These are phyloP conservation scores for Flaveria brownii DNA, from an alignment of 129 eudicot genomes.

Conservation along the genomic window DNA sequence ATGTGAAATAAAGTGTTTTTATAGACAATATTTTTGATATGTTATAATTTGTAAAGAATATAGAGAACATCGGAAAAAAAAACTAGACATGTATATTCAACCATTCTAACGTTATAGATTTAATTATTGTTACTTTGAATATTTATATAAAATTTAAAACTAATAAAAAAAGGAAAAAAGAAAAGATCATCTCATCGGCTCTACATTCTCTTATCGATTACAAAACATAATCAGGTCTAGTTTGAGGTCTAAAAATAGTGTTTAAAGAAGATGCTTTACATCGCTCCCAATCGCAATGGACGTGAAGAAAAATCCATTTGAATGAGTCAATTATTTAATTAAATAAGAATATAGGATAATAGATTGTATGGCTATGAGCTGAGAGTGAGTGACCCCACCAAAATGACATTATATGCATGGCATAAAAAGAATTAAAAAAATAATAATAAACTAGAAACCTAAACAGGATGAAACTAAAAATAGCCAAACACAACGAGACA, in stretches of 20 bases:
- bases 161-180: background rate
- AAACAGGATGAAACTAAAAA: background rate
- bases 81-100: slow-evolving; percentile 1
- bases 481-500: background rate
- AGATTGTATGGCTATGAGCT: slow-evolving; percentile 18
- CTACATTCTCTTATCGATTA: background rate
- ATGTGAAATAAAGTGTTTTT: background rate
- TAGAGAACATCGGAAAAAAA: background rate
- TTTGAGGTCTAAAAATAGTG: too few species aligned
- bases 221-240: too few species aligned
- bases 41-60: too few species aligned
- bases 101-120: background rate
- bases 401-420: background rate
- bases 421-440: background rate
- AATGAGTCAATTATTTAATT: background rate
- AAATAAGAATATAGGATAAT: background rate
- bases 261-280: slow-evolving; percentile 4
- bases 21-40: background rate
- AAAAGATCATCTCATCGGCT: background rate
- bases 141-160: background rate
- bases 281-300: background rate
- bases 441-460: background rate
- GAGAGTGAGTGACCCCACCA: background rate
- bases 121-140: background rate
- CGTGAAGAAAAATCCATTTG: slow-evolving; percentile 18